Evolutionary conservation across 148 eudicot species (phyloP).

Genomic region (Camellia granthamiana): DNA sequence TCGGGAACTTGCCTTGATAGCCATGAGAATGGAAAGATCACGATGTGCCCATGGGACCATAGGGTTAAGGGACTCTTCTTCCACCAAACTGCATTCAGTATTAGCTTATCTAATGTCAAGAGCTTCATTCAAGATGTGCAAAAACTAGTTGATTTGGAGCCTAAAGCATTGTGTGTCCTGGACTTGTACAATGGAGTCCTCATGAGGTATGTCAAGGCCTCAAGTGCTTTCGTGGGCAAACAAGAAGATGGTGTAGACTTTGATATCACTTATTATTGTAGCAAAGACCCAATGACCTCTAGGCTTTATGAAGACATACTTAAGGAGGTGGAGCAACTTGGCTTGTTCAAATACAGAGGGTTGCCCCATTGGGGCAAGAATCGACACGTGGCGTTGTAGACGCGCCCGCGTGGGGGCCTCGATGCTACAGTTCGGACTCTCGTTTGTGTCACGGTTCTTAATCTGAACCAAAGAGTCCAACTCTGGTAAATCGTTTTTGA

Average conservation of each 20-base stretch:
- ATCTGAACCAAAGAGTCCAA: no score
- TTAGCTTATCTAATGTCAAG: slow-evolving; percentile 48
- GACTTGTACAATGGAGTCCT: slow-evolving; percentile 70
- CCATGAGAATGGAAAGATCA: slow-evolving; percentile 20
- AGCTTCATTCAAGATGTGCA: slow-evolving; percentile 67
- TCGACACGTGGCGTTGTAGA: slow-evolving; percentile 66
- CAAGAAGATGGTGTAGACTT: slow-evolving; percentile 75
- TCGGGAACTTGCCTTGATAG: slow-evolving; percentile 66
- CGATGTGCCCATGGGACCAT: slow-evolving; percentile 76
- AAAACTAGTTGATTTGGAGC: slow-evolving; percentile 43
- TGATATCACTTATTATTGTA: slow-evolving; percentile 70
- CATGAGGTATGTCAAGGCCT: slow-evolving; percentile 72
- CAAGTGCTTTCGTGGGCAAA: slow-evolving; percentile 73
- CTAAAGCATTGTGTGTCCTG: slow-evolving; percentile 55
- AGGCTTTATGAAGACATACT: slow-evolving; percentile 47
- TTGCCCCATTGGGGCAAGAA: slow-evolving; percentile 96
- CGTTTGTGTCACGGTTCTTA: no score
- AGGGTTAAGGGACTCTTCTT: slow-evolving; percentile 53
- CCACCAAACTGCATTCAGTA: slow-evolving; percentile 53
- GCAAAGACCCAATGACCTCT: slow-evolving; percentile 55
- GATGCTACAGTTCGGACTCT: no score
- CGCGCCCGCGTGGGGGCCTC: no score
- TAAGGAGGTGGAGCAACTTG: slow-evolving; percentile 83
- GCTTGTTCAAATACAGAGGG: slow-evolving; percentile 64
- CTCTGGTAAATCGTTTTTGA: no score